Evolutionary conservation across 179 eudicot genomes (phyloP).

Genomic region (Amaranthus tricolor): DNA sequence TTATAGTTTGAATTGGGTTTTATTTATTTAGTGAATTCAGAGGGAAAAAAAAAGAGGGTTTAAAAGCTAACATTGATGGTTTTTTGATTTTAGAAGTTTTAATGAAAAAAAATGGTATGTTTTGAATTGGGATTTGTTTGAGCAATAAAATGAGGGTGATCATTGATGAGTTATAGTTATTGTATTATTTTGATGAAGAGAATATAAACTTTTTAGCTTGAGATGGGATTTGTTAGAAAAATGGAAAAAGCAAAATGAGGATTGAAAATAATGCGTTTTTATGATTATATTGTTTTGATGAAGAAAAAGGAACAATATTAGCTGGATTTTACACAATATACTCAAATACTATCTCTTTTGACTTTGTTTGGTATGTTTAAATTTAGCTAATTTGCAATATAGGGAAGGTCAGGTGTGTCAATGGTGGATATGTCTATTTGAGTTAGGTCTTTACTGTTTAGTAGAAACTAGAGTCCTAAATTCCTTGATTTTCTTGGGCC

Average conservation of each 20-base stretch:
- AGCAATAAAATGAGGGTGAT: neutral
- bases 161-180: neutral
- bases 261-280: neutral
- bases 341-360: neutral
- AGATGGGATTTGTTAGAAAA: neutral
- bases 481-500: constrained; percentile 8
- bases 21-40: neutral
- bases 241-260: neutral
- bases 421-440: constrained; percentile 18
- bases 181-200: neutral
- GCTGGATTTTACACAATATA: too few species aligned
- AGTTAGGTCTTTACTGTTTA: constrained; percentile 24
- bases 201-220: neutral
- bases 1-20: neutral
- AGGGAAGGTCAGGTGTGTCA: neutral
- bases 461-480: neutral
- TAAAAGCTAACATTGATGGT: too few species aligned
- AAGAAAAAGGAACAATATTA: neutral
- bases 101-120: neutral
- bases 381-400: constrained; percentile 5
- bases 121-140: constrained; percentile 6
- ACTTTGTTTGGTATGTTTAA: constrained; percentile 6
- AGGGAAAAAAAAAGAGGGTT: too few species aligned
- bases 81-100: too few species aligned
- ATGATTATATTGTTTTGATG: neutral